Conservation (phyloP, 768 basidiomycete genomes). For the Boletales sp. region DNA sequence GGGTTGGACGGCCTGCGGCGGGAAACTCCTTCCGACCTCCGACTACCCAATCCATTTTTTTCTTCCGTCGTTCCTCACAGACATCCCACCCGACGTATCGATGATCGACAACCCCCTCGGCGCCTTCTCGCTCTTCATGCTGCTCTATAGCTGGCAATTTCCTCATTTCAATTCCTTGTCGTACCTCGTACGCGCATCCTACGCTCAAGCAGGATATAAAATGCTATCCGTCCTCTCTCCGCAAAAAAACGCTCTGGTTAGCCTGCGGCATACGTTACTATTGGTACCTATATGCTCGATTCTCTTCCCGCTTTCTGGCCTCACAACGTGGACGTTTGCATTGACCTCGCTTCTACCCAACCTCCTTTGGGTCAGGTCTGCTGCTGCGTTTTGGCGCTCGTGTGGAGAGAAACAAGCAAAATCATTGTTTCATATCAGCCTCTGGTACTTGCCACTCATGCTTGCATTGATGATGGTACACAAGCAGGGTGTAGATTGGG, state of each 20-base stretch:
- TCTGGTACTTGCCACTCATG: slow-evolving; percentile 90
- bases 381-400: slow-evolving; percentile 70
- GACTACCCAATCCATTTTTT: slow-evolving; percentile 56
- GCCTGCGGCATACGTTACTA: slow-evolving; percentile 76
- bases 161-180: slow-evolving; percentile 97
- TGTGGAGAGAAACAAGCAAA: slow-evolving; percentile 79
- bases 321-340: slow-evolving; percentile 91
- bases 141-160: slow-evolving; percentile 97
- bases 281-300: slow-evolving; percentile 76
- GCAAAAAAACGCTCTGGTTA: slow-evolving; percentile 76
- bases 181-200: slow-evolving; percentile 79
- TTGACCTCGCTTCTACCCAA: slow-evolving; percentile 76
- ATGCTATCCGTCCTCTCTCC: slow-evolving; percentile 89
- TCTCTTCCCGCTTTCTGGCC: slow-evolving; percentile 81
- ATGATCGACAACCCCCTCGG: slow-evolving; percentile 77
- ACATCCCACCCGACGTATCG: slow-evolving; percentile 39
- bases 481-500: slow-evolving; percentile 83
- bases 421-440: slow-evolving; percentile 69
- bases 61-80: slow-evolving; percentile 57
- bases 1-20: slow-evolving; percentile 97
- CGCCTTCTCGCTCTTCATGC: slow-evolving; percentile 73
- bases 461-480: slow-evolving; percentile 94
- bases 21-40: slow-evolving; percentile 62
- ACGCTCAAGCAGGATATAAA: slow-evolving; percentile 89
- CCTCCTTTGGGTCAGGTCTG: slow-evolving; percentile 58